Conservation (phyloP, 331 rosid species). For the Quercus phellos region DNA sequence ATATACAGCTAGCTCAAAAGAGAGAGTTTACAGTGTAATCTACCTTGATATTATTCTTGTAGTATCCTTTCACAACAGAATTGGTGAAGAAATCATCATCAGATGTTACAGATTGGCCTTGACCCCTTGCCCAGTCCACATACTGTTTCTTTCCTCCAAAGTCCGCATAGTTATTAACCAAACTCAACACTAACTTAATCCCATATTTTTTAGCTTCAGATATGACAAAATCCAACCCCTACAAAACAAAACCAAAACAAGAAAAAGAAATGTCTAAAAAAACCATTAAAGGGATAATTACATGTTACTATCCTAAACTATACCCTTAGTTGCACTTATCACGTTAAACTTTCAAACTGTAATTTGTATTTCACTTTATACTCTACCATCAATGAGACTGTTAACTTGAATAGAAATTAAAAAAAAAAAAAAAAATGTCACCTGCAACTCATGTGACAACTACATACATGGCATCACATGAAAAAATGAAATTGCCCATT, state of each 20-base stretch:
- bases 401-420: too few species aligned
- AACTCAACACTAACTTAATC: constrained; percentile 70
- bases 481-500: too few species aligned
- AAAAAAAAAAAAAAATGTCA: too few species aligned
- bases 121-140: constrained; percentile 77
- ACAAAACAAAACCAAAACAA: constrained; percentile 11
- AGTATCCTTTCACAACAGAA: constrained; percentile 48
- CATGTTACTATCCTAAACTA: too few species aligned
- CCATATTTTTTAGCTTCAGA: constrained; percentile 69
- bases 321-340: too few species aligned
- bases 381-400: too few species aligned
- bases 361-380: too few species aligned
- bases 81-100: constrained; percentile 80
- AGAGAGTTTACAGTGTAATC: not conserved
- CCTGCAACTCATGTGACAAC: too few species aligned
- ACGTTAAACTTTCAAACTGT: too few species aligned
- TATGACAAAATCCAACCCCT: constrained; percentile 86
- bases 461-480: too few species aligned
- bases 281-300: not conserved
- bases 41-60: constrained; percentile 80
- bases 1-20: not conserved
- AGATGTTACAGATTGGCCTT: constrained; percentile 58
- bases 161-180: constrained; percentile 69
- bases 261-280: not conserved
- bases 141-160: constrained; percentile 88